These are phyloP conservation scores for Dactylonectria estremocensis DNA, from an alignment of 2,329 filamentous ascomycete genomes.

Conservation along the genomic window DNA sequence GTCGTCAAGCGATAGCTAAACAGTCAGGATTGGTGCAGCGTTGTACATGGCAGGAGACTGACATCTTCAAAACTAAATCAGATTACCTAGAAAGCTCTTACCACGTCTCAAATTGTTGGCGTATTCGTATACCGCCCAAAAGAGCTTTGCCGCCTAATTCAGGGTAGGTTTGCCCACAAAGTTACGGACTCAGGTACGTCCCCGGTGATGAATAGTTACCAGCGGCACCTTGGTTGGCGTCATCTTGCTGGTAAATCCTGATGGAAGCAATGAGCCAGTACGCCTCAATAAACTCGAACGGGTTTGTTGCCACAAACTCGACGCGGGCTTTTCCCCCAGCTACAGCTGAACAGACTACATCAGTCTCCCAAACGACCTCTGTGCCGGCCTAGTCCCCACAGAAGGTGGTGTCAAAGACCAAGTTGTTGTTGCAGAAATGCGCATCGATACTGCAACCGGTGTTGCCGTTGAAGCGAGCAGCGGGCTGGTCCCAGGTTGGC, in stretches of 20 bases:
- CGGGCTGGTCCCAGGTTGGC: conserved; percentile 73
- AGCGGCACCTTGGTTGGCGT: not conserved
- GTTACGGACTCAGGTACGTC: not conserved
- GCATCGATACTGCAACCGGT: conserved; percentile 77
- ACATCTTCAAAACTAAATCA: no score
- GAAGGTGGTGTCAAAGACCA: conserved; percentile 83
- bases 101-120: no score
- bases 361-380: conserved; percentile 65
- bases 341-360: conserved; percentile 67
- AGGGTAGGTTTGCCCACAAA: not conserved
- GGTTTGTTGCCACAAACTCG: conserved; percentile 77
- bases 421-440: conserved; percentile 77
- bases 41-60: no score
- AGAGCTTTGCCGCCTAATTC: no score
- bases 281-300: conserved; percentile 74
- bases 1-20: not conserved
- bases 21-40: not conserved
- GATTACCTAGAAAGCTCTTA: not conserved
- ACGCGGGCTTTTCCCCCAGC: conserved; percentile 70
- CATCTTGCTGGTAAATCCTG: conserved; percentile 63
- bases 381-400: conserved; percentile 86
- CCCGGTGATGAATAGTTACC: not conserved
- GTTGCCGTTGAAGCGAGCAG: conserved; percentile 73
- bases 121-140: no score
- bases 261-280: conserved; percentile 81